Conservation (phyloP, 1,284 basidiomycete genomes). For the Rhodotorula sp. region DNA sequence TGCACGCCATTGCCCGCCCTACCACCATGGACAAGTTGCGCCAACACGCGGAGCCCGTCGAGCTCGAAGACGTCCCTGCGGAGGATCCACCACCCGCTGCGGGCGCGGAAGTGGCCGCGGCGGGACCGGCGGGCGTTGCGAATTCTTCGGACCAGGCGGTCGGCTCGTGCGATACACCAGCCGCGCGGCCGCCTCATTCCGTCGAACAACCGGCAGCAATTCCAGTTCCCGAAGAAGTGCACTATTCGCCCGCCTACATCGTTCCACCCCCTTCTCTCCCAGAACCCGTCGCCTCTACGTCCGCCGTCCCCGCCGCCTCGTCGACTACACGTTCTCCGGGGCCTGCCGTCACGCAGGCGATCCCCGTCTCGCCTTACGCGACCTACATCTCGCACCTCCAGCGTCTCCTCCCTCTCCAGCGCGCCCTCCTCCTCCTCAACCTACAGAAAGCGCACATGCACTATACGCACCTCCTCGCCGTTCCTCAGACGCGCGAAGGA, state of each 20-base stretch:
- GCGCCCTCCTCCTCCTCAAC: constrained; percentile 35
- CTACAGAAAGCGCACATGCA: constrained; percentile 35
- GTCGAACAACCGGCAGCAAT: background rate
- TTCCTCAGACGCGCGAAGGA: background rate
- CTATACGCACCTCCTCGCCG: background rate
- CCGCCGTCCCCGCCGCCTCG: background rate
- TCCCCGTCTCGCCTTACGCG: constrained; percentile 1
- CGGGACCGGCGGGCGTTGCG: background rate
- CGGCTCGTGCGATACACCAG: background rate
- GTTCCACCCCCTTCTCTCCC: background rate
- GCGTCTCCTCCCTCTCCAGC: constrained; percentile 32
- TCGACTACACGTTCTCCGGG: background rate
- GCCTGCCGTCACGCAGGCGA: background rate
- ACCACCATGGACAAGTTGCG: background rate
- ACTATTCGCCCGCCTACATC: constrained; percentile 7
- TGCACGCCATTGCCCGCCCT: background rate
- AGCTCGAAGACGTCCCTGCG: background rate
- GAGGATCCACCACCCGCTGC: too few species aligned
- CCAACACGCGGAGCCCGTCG: background rate
- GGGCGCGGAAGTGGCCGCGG: background rate
- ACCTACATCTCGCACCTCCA: constrained; percentile 25
- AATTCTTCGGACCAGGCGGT: background rate
- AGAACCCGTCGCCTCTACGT: background rate
- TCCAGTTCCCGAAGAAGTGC: background rate
- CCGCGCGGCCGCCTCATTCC: background rate